Evolutionary conservation across 129 eudicot genomes (phyloP).

Genomic region (Flaveria ramosissima): DNA sequence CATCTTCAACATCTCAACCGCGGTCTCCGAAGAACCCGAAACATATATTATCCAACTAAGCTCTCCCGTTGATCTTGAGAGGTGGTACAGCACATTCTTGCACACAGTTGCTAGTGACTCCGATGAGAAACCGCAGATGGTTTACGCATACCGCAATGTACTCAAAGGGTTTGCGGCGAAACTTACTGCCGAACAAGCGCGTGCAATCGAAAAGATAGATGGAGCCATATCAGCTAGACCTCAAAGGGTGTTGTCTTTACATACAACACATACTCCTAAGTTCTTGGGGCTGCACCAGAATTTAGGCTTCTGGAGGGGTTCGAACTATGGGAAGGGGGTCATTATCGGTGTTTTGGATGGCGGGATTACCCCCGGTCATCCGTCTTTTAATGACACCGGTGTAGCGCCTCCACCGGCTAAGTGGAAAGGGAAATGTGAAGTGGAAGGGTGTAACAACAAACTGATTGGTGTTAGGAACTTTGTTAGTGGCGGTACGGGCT

Average conservation of each 20-base stretch:
- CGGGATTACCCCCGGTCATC: constrained; percentile 40
- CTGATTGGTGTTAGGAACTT: constrained; percentile 37
- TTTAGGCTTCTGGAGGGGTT: constrained; percentile 39
- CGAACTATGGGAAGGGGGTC: constrained; percentile 42
- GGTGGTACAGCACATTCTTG: constrained; percentile 43
- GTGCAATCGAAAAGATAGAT: constrained; percentile 30
- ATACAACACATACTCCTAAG: constrained; percentile 48
- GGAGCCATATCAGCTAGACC: constrained; percentile 43
- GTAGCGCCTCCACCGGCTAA: constrained; percentile 45
- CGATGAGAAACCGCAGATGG: constrained; percentile 22
- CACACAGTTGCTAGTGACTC: constrained; percentile 20
- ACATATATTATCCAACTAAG: constrained; percentile 50
- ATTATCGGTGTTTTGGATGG: constrained; percentile 41
- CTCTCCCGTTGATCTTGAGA: constrained; percentile 36
- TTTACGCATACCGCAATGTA: constrained; percentile 38
- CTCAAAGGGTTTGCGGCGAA: constrained; percentile 45
- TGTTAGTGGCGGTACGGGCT: background rate
- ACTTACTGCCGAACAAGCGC: constrained; percentile 33
- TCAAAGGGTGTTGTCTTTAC: constrained; percentile 39
- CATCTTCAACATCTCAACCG: constrained; percentile 15
- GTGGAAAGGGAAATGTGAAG: constrained; percentile 51
- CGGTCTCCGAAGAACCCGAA: constrained; percentile 20
- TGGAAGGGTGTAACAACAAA: constrained; percentile 38
- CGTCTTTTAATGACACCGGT: constrained; percentile 40
- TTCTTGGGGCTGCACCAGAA: constrained; percentile 45